A percentile compares a stretch with the other conserved stretches of the same genome.
Evolutionary conservation across 1,284 basidiomycete species (phyloP).

Genomic region (Apiotrichum montevideense): DNA sequence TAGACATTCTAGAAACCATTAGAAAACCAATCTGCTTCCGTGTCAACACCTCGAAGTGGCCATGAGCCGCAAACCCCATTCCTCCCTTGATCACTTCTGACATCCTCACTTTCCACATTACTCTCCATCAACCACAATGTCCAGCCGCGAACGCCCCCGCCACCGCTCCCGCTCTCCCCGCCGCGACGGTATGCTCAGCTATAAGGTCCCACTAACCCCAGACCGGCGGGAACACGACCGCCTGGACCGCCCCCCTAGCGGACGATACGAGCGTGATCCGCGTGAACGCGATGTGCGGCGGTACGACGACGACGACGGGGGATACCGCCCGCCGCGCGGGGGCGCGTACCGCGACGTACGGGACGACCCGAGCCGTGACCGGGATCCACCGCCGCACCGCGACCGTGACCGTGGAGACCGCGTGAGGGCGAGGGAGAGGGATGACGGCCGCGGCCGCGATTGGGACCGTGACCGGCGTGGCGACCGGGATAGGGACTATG

Average conservation of each 20-base stretch:
- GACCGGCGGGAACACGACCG: background rate
- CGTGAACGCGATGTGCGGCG: background rate
- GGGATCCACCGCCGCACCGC: constrained; percentile 6
- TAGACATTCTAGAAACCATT: no score
- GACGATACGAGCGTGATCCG: background rate
- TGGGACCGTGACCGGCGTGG: constrained; percentile 2
- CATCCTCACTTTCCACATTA: background rate
- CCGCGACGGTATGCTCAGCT: background rate
- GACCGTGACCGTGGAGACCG: background rate
- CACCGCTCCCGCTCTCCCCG: background rate
- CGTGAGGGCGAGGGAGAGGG: background rate
- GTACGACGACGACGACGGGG: constrained; percentile 3
- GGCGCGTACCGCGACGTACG: constrained; percentile 9
- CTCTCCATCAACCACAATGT: background rate
- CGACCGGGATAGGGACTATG: constrained; percentile 11
- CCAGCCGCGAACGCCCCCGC: background rate
- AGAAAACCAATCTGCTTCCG: background rate
- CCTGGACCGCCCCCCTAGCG: background rate
- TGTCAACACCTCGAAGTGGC: background rate
- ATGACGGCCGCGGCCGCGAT: background rate
- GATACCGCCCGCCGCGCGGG: constrained; percentile 12
- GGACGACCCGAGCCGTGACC: background rate
- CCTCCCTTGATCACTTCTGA: no score
- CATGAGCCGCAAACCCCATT: no score
- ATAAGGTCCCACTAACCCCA: background rate